phyloP scores from a whole-genome alignment of 805 yeast genomes.

The Pichia phayaonensis region DNA sequence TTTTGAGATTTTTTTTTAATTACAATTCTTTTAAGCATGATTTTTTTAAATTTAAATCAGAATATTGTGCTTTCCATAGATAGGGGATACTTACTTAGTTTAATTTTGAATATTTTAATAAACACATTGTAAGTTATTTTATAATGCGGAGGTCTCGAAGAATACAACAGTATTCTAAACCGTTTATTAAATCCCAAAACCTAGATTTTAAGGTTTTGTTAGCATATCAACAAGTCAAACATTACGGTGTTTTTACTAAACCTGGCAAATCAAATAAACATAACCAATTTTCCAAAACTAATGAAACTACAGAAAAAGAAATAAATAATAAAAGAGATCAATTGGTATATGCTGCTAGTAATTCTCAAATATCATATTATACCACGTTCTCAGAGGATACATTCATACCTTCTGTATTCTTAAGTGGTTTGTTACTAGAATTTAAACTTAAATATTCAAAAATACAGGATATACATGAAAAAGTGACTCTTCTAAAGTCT shows the following conservation, averaged over 20 bases:
- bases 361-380: background rate
- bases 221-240: background rate
- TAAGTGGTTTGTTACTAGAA: background rate
- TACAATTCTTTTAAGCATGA: background rate
- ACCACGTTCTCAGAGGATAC: background rate
- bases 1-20: too few relatives aligned
- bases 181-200: background rate
- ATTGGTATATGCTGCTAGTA: background rate
- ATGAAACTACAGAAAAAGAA: background rate
- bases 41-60: too few relatives aligned
- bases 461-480: background rate
- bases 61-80: too few relatives aligned
- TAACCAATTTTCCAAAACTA: background rate
- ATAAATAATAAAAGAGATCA: background rate
- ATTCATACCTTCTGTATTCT: background rate
- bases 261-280: background rate
- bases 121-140: background rate
- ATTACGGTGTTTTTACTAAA: background rate
- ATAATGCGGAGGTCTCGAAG: background rate
- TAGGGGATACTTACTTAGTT: too few relatives aligned
- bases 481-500: background rate
- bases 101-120: too few relatives aligned
- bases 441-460: background rate
- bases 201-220: background rate
- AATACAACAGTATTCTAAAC: background rate